Conservation (phyloP, 2,329 filamentous ascomycete genomes). For the Neospermospora avenae region DNA sequence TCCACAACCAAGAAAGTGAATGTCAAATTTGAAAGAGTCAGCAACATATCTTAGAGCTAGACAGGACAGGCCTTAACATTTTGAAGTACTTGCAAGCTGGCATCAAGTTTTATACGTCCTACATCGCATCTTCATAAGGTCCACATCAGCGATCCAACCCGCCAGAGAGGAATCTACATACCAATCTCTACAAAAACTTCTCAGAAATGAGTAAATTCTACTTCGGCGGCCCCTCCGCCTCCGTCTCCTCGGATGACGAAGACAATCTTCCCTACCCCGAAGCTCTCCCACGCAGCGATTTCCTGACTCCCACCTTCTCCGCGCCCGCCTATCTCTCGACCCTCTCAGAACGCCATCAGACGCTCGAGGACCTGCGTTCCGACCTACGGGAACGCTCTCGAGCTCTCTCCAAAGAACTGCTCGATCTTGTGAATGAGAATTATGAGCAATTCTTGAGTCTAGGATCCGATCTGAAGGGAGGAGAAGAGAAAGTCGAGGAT, state of each 20-base stretch:
- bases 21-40: no score
- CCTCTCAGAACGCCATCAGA: conserved; percentile 85
- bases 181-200: neutral
- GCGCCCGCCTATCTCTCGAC: conserved; percentile 80
- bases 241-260: conserved; percentile 47
- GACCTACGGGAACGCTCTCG: conserved; percentile 81
- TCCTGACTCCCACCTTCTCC: conserved; percentile 74
- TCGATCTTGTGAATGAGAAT: conserved; percentile 93
- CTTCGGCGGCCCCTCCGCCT: conserved; percentile 35
- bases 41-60: no score
- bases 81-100: no score
- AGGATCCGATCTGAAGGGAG: conserved; percentile 76
- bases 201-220: conserved; percentile 47
- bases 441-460: conserved; percentile 88
- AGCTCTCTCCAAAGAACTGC: conserved; percentile 76
- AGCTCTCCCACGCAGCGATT: conserved; percentile 78
- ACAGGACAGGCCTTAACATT: no score
- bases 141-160: no score
- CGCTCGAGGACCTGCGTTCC: conserved; percentile 84
- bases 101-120: no score
- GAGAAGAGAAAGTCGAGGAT: conserved; percentile 88
- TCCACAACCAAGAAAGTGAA: no score
- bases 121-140: no score
- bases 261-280: conserved; percentile 81
- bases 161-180: no score